phyloP scores from a whole-genome alignment of 805 yeast genomes.

The Metschnikowia baotianmanensis region DNA sequence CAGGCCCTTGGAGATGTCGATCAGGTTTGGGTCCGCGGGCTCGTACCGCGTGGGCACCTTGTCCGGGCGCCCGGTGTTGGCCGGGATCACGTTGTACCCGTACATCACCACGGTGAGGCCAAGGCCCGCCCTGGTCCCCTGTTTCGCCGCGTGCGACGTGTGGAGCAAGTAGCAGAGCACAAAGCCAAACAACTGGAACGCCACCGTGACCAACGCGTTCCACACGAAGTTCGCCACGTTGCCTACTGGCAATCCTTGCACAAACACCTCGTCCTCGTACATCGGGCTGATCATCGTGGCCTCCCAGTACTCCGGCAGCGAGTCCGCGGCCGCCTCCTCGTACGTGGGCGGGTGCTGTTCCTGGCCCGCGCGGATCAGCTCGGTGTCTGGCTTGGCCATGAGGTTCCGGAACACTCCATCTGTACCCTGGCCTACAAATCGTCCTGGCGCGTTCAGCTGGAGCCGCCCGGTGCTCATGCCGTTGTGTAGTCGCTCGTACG shows the following conservation, averaged over 20 bases:
- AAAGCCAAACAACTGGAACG: constrained; percentile 93
- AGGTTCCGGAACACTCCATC: constrained; percentile 95
- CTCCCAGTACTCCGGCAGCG: constrained; percentile 97
- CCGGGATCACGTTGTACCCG: constrained; percentile 43
- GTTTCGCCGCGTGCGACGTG: constrained; percentile 95
- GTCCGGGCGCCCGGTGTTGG: constrained; percentile 39
- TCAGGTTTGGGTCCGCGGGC: constrained; percentile 34
- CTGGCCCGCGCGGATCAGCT: constrained; percentile 26
- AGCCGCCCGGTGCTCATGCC: constrained; percentile 43
- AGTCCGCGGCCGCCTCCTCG: constrained; percentile 92
- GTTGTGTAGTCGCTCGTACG: constrained; percentile 42
- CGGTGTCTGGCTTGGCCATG: constrained; percentile 81
- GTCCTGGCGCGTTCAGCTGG: constrained; percentile 43
- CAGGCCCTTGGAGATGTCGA: constrained; percentile 29
- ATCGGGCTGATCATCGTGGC: constrained; percentile 75
- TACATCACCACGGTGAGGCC: constrained; percentile 79
- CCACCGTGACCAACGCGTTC: constrained; percentile 85
- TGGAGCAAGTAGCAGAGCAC: constrained; percentile 85
- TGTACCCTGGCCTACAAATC: constrained; percentile 45
- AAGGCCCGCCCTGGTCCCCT: constrained; percentile 90
- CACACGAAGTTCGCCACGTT: constrained; percentile 83
- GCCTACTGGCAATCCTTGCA: constrained; percentile 96
- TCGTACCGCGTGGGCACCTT: constrained; percentile 31
- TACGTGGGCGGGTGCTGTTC: constrained; percentile 80
- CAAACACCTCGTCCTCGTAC: constrained; percentile 84